Percentiles rank a stretch among this genome's conserved stretches.
Conservation (phyloP, 805 yeast species). For the Candida pini region DNA sequence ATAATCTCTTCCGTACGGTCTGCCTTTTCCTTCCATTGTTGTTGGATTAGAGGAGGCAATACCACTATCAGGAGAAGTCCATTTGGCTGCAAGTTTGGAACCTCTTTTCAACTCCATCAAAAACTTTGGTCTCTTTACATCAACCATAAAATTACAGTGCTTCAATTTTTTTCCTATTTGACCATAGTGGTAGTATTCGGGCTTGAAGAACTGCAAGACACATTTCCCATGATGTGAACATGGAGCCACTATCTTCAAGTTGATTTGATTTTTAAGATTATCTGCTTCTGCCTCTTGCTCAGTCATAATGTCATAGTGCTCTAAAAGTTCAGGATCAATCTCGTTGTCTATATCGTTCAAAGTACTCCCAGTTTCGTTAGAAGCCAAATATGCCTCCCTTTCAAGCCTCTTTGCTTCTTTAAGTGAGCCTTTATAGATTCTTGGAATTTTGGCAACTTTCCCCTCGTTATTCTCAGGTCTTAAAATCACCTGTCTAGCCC, state of each 20-base stretch:
- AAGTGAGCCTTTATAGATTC: slow-evolving; percentile 49
- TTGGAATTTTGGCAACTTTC: slow-evolving; percentile 59
- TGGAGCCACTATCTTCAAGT: slow-evolving; percentile 74
- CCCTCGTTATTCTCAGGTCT: slow-evolving; percentile 66
- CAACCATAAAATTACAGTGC: slow-evolving; percentile 72
- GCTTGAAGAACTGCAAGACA: slow-evolving; percentile 77
- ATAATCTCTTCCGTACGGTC: slow-evolving; percentile 63
- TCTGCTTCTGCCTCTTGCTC: slow-evolving; percentile 4
- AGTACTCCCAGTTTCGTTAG: slow-evolving; percentile 20
- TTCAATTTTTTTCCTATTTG: slow-evolving; percentile 53
- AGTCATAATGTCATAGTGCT: slow-evolving; percentile 18
- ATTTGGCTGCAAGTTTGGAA: slow-evolving; percentile 58
- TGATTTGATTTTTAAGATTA: slow-evolving; percentile 27
- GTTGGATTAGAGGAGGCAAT: slow-evolving; percentile 44
- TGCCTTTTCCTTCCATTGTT: slow-evolving; percentile 64
- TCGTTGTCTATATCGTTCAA: slow-evolving; percentile 18
- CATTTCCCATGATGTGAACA: slow-evolving; percentile 85
- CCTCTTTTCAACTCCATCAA: slow-evolving; percentile 86
- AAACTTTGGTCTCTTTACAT: slow-evolving; percentile 71
- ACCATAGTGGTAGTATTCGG: slow-evolving; percentile 52
- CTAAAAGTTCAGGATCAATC: slow-evolving; percentile 22
- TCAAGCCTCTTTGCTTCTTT: slow-evolving; percentile 33
- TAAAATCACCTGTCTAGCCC: slow-evolving; percentile 87
- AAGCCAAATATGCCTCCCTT: too few relatives aligned
- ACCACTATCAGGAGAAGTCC: slow-evolving; percentile 59